Percentiles rank a stretch among this genome's conserved stretches.
Conservation (phyloP, 306 rosid genomes). For the Cicer arietinum region DNA sequence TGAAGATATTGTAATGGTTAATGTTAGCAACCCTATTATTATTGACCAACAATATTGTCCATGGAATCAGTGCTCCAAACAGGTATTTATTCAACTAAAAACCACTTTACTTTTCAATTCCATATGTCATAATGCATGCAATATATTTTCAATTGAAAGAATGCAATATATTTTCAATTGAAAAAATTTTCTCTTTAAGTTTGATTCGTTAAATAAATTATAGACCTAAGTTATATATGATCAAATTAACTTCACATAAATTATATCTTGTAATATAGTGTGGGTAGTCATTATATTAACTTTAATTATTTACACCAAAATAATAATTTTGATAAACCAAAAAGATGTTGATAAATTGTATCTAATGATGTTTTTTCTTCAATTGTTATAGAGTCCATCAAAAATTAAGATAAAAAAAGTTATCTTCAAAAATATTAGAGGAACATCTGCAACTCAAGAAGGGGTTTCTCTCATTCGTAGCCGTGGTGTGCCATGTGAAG, state of each 20-base stretch:
- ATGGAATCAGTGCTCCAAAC: slow-evolving; percentile 37
- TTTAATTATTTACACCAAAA: too few relatives aligned
- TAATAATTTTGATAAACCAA: background rate
- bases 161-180: too few relatives aligned
- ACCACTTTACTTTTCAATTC: too few relatives aligned
- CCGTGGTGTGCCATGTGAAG: slow-evolving; percentile 13
- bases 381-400: slow-evolving; percentile 27
- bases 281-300: too few relatives aligned
- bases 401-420: slow-evolving; percentile 51
- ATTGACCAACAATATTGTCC: slow-evolving; percentile 36
- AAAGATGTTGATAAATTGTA: background rate
- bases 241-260: too few relatives aligned
- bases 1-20: slow-evolving; percentile 44
- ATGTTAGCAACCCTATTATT: slow-evolving; percentile 49
- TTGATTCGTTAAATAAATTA: too few relatives aligned
- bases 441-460: background rate
- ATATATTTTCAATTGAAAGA: too few relatives aligned
- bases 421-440: slow-evolving; percentile 46
- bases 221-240: background rate
- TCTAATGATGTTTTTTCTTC: background rate
- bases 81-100: background rate
- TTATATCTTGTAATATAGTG: background rate
- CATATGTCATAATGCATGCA: too few relatives aligned
- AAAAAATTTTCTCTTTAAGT: too few relatives aligned
- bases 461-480: slow-evolving; percentile 29